These are phyloP conservation scores for Hericium coralloides DNA, from an alignment of 768 basidiomycete species.

Conservation along the genomic window DNA sequence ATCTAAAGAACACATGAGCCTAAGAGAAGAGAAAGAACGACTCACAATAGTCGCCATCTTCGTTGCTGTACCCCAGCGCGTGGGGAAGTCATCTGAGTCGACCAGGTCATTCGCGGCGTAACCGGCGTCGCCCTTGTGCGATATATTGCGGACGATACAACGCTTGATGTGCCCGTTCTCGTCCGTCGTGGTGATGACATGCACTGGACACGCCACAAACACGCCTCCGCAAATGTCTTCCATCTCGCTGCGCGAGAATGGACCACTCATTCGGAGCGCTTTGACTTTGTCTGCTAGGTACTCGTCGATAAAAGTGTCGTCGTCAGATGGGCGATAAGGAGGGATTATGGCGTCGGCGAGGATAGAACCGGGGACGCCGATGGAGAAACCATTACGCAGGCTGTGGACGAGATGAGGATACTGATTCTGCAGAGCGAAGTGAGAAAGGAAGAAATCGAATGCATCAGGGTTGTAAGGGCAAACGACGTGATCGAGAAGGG, in stretches of 20 bases:
- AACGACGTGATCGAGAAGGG: neutral
- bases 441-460: neutral
- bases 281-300: neutral
- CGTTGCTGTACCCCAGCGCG: no score
- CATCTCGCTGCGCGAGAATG: neutral
- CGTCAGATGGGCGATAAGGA: neutral
- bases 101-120: neutral
- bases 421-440: neutral
- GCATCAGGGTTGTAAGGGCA: neutral
- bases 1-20: no score
- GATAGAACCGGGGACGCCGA: neutral
- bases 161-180: neutral
- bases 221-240: no score
- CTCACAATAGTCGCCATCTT: no score
- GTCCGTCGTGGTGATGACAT: neutral
- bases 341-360: neutral
- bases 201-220: neutral
- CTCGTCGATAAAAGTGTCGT: neutral
- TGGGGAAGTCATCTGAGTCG: no score
- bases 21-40: no score
- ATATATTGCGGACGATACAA: no score
- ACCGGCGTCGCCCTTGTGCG: neutral
- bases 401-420: neutral
- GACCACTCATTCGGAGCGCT: neutral
- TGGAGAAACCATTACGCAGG: neutral